phyloP scores from a whole-genome alignment of 164 flowering plant species.

The Berberis thunbergii region DNA sequence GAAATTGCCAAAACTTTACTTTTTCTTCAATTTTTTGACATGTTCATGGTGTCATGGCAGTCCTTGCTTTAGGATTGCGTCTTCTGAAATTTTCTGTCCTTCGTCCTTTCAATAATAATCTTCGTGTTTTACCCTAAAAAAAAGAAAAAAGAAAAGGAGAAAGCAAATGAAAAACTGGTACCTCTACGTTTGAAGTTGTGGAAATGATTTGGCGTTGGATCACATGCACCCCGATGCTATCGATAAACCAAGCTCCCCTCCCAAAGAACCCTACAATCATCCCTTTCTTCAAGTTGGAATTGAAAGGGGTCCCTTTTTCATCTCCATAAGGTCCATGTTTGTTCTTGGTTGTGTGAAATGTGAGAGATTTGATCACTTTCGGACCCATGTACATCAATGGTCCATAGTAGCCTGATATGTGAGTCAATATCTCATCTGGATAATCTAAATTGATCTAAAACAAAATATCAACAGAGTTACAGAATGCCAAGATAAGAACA shows the following conservation, averaged over 20 bases:
- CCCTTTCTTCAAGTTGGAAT: constrained; percentile 39
- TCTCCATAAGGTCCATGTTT: constrained; percentile 79
- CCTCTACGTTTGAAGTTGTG: constrained; percentile 29
- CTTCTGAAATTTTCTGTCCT: too few relatives aligned
- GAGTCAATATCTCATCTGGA: constrained; percentile 62
- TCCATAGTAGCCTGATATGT: constrained; percentile 56
- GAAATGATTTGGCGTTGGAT: constrained; percentile 25
- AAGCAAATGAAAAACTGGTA: constrained; percentile 1
- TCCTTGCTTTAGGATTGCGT: too few relatives aligned
- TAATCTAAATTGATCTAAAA: constrained; percentile 61
- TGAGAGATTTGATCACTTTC: constrained; percentile 50
- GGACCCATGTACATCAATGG: constrained; percentile 68
- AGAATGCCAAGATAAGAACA: not conserved
- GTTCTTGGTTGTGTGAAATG: constrained; percentile 64
- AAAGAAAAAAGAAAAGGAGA: not conserved
- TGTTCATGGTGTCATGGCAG: too few relatives aligned
- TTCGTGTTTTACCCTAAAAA: not conserved
- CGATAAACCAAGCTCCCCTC: constrained; percentile 53
- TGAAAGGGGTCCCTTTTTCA: constrained; percentile 55
- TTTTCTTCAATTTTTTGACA: too few relatives aligned
- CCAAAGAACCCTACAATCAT: constrained; percentile 77
- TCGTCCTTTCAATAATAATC: too few relatives aligned
- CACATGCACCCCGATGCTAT: constrained; percentile 69
- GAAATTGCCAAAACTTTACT: too few relatives aligned
- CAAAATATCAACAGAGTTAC: not conserved